Base-by-base conservation (phyloP, 306 rosid genomes). In the Vigna hirtella region DNA sequence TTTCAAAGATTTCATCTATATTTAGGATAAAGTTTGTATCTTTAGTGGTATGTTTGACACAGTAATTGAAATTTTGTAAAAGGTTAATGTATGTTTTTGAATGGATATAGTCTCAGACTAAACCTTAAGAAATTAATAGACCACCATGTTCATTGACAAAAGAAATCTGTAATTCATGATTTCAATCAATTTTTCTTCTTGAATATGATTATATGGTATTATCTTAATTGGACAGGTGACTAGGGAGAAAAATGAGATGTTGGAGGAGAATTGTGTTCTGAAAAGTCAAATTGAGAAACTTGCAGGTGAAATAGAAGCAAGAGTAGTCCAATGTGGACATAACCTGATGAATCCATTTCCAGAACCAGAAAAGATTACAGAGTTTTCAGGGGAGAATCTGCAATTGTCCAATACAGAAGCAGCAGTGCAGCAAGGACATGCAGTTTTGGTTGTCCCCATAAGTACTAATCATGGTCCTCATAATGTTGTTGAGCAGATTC, bases 171-270 rank as follows among this genome's bases (percentile, higher is more conserved):
- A 38, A 40, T 40, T 7, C 9, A 9, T 8, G 10, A 40, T 40
- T 40, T 8, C 12, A 1, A 40, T 40, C 0, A 40, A 1, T 2
- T 2, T 40, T 40, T 40, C 45, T 2, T 40, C 8, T 8, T 40
- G 10, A 40, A 9, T 40, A 2, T 40, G 47, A 42, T 12, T 43
- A 17, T 20, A 32, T 8, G 22, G 22, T 20, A 20, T 20, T 20
- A 20, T 20, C 22, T 20, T 20, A 20, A 20, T 20, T 20, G 81
- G 79, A 50, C 89, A 95, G 98, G 93, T 95, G 76, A 81, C 78
- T 10, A 45, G 78, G 47, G 99, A 91, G 85, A 93, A 88, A 83
- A 88, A 83, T 79, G 99, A 95, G 72, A 82, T 95, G 51, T 43
- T 45, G 82, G 99, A 95, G 64, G 99, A 95, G 58, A 93, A 84